Percentiles rank a stretch among this genome's conserved stretches.
phyloP scores from a whole-genome alignment of 1,284 basidiomycete species.

The Rhodotorula mucilaginosa region DNA sequence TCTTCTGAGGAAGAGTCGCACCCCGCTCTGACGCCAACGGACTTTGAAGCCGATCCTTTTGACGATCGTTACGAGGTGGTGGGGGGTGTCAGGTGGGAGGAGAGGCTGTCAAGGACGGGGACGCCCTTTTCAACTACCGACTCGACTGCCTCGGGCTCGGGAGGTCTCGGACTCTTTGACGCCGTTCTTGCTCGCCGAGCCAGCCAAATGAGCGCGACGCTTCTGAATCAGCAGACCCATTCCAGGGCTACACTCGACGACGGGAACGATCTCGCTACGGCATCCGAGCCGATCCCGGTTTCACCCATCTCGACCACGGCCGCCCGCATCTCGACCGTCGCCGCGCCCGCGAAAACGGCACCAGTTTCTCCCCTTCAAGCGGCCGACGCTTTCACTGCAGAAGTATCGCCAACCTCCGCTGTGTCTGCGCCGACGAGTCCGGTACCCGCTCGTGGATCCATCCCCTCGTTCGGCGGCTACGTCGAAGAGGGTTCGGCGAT shows the following conservation, averaged over 20 bases:
- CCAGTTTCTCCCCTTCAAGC: too few relatives aligned
- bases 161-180: not conserved
- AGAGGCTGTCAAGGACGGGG: not conserved
- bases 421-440: not conserved
- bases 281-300: too few relatives aligned
- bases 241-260: too few relatives aligned
- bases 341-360: too few relatives aligned
- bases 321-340: too few relatives aligned
- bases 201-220: not conserved
- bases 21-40: not conserved
- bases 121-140: not conserved
- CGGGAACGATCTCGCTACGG: too few relatives aligned
- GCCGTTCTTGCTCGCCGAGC: not conserved
- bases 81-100: not conserved
- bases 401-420: not conserved
- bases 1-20: not conserved
- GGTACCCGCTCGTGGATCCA: not conserved
- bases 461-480: conserved; percentile 26
- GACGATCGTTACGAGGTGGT: not conserved
- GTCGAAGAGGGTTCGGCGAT: conserved; percentile 6
- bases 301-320: too few relatives aligned
- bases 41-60: not conserved
- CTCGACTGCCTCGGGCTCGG: not conserved
- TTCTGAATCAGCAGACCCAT: too few relatives aligned
- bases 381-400: not conserved